These are phyloP conservation scores for Rhizophlyctis rosea DNA, from an alignment of 192 early-diverging fungal species.

Conservation along the genomic window DNA sequence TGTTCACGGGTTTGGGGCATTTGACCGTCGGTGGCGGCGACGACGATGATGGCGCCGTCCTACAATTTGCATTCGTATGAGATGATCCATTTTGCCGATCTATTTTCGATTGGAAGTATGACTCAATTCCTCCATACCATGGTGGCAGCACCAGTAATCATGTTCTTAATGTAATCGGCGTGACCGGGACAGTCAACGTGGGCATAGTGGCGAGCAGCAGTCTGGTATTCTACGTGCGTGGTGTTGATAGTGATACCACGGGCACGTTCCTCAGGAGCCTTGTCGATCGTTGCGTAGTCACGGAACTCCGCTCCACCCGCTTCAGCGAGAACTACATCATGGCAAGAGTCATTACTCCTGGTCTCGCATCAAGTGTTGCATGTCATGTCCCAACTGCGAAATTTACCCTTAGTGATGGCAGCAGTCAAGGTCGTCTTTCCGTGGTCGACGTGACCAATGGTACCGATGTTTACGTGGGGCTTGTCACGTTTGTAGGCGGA, in stretches of 20 bases:
- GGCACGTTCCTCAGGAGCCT: constrained; percentile 96
- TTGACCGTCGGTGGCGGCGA: constrained; percentile 96
- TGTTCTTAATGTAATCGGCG: constrained; percentile 99
- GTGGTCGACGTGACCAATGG: constrained; percentile 99
- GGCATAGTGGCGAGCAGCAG: constrained; percentile 83
- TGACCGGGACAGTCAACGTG: constrained; percentile 98
- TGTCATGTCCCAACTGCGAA: too few relatives aligned
- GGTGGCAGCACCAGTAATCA: constrained; percentile 98
- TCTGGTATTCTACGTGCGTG: constrained; percentile 97
- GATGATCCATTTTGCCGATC: neutral
- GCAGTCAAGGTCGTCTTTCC: constrained; percentile 98
- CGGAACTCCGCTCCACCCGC: constrained; percentile 83
- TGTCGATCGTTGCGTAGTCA: constrained; percentile 96
- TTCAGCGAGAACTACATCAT: constrained; percentile 70
- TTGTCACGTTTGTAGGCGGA: constrained; percentile 78
- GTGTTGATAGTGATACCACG: constrained; percentile 98
- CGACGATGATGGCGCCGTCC: constrained; percentile 98
- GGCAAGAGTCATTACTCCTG: too few relatives aligned
- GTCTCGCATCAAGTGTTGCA: too few relatives aligned
- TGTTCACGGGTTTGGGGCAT: constrained; percentile 99
- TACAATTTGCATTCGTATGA: constrained; percentile 16
- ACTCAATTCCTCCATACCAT: constrained; percentile 42
- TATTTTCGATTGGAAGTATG: neutral
- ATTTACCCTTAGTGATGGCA: constrained; percentile 85
- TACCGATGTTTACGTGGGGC: constrained; percentile 98